Evolutionary conservation across 2,329 filamentous ascomycete species (phyloP).

Genomic region (Aspergillus latus): DNA sequence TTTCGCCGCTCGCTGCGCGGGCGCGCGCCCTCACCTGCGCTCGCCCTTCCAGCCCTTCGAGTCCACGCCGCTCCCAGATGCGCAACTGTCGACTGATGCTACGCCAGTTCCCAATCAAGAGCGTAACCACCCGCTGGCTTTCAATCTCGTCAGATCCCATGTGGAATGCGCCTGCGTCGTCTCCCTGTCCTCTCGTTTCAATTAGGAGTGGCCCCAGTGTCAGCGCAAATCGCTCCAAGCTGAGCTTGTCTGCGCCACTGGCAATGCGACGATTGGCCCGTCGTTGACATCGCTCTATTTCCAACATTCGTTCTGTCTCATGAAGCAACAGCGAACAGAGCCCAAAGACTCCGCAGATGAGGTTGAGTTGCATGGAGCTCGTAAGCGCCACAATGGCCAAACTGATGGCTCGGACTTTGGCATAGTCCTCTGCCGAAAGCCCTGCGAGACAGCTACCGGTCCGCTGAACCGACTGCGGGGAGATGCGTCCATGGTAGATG

Average conservation of each 20-base stretch:
- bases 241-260: slow-evolving; percentile 26
- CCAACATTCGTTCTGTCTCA: slow-evolving; percentile 25
- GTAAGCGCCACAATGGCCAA: slow-evolving; percentile 40
- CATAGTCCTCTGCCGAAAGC: slow-evolving; percentile 21
- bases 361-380: slow-evolving; percentile 39
- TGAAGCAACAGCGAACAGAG: slow-evolving; percentile 35
- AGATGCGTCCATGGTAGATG: slow-evolving; percentile 29
- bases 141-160: slow-evolving; percentile 29
- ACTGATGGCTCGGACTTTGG: slow-evolving; percentile 34
- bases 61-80: slow-evolving; percentile 26
- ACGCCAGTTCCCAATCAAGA: slow-evolving; percentile 40
- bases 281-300: slow-evolving; percentile 20
- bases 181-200: slow-evolving; percentile 7
- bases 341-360: slow-evolving; percentile 44
- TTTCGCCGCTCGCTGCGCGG: slow-evolving; percentile 3
- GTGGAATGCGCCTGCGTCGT: neutral
- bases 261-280: slow-evolving; percentile 21
- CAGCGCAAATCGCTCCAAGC: slow-evolving; percentile 30
- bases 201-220: slow-evolving; percentile 37
- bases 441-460: slow-evolving; percentile 24
- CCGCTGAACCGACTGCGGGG: slow-evolving; percentile 15
- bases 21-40: neutral
- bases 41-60: neutral
- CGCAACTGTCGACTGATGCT: slow-evolving; percentile 35
- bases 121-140: slow-evolving; percentile 30